Evolutionary conservation across 768 basidiomycete species (phyloP).

Genomic region (Amanita rubescens): DNA sequence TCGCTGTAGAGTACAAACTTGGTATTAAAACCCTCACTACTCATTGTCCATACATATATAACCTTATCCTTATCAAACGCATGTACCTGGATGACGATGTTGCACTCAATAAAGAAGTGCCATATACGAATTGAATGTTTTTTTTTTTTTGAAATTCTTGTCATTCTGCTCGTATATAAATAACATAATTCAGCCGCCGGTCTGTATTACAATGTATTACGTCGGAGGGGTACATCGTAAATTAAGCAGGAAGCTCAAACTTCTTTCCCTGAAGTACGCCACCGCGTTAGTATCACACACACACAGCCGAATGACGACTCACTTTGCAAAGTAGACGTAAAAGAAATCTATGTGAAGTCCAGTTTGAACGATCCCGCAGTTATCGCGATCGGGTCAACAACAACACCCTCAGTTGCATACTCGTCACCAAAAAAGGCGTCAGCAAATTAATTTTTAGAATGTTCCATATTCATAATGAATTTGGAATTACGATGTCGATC

Average conservation of each 20-base stretch:
- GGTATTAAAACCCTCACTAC: background rate
- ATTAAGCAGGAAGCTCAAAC: constrained; percentile 86
- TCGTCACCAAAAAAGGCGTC: constrained; percentile 21
- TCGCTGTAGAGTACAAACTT: background rate
- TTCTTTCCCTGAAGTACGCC: constrained; percentile 91
- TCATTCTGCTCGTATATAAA: background rate
- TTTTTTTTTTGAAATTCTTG: background rate
- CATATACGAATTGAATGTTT: background rate
- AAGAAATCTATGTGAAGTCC: constrained; percentile 97
- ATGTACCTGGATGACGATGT: background rate
- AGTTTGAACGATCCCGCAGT: constrained; percentile 95
- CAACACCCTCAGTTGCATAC: constrained; percentile 56
- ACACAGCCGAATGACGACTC: constrained; percentile 20
- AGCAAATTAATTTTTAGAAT: too few species aligned
- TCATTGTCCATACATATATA: background rate
- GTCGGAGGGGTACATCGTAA: background rate
- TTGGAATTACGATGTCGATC: too few species aligned
- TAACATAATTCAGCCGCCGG: background rate
- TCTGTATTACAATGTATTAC: constrained; percentile 3
- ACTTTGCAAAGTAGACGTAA: constrained; percentile 80
- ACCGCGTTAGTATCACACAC: constrained; percentile 1
- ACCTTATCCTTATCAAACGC: background rate
- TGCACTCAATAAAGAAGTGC: background rate
- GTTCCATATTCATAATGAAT: too few species aligned
- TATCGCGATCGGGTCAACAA: constrained; percentile 94